A percentile compares a stretch with the other conserved stretches of the same genome.
Evolutionary conservation across 345 rosid genomes (phyloP).

Genomic region (Chamaenerion angustifolium): DNA sequence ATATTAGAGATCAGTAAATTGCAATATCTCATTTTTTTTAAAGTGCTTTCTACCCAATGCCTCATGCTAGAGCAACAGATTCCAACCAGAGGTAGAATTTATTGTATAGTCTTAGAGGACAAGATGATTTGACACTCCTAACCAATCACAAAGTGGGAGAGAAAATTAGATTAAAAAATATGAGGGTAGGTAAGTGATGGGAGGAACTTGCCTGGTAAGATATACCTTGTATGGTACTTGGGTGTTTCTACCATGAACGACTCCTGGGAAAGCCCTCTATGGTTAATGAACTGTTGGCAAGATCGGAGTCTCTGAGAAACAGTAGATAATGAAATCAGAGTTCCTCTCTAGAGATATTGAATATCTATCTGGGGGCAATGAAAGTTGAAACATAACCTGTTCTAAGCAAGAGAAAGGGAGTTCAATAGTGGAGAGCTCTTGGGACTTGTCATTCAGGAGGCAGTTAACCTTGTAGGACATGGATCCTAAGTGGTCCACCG

Average conservation of each 20-base stretch:
- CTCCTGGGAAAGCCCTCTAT: conserved; percentile 39
- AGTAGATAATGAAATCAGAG: neutral
- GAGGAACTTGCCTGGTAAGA: conserved; percentile 44
- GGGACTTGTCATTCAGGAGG: conserved; percentile 34
- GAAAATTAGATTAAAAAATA: neutral
- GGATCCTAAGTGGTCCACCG: conserved; percentile 83
- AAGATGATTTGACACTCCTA: too few relatives aligned
- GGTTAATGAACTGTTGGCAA: conserved; percentile 36
- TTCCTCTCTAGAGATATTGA: too few relatives aligned
- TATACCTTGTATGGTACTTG: conserved; percentile 47
- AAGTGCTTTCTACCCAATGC: too few relatives aligned
- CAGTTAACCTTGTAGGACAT: conserved; percentile 52
- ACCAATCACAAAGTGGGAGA: too few relatives aligned
- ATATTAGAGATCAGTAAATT: too few relatives aligned
- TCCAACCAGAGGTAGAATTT: too few relatives aligned
- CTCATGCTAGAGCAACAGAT: too few relatives aligned
- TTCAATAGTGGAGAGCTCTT: conserved; percentile 31
- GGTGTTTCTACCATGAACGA: conserved; percentile 29
- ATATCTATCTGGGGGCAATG: neutral
- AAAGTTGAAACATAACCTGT: conserved; percentile 43
- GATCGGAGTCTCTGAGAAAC: conserved; percentile 31
- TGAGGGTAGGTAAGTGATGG: neutral
- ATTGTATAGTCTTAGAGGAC: too few relatives aligned
- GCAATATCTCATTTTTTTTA: too few relatives aligned
- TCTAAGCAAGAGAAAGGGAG: conserved; percentile 42